Conservation (phyloP, 2,329 filamentous ascomycete species). For the Thelonectria blattea region DNA sequence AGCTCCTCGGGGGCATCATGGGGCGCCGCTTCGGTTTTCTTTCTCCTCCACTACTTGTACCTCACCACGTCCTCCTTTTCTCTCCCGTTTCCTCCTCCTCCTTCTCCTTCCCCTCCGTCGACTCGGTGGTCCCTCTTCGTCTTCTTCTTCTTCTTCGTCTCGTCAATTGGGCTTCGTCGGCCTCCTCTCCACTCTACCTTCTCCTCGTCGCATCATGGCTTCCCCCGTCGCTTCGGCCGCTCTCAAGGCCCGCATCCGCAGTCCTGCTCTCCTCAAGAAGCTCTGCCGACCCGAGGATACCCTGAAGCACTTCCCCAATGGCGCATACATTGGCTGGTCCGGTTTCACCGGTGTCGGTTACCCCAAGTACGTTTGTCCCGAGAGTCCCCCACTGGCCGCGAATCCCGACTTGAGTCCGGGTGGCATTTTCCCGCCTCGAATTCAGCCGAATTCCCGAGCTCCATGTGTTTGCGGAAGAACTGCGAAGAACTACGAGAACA, state of each 20-base stretch:
- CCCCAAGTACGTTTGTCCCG: constrained; percentile 63
- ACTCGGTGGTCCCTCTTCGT: constrained; percentile 19
- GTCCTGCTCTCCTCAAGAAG: constrained; percentile 81
- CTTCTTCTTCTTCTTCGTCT: constrained; percentile 5
- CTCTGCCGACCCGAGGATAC: constrained; percentile 80
- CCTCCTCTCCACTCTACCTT: background rate
- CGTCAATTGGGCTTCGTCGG: constrained; percentile 12
- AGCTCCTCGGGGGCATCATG: constrained; percentile 5
- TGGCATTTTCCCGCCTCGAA: background rate
- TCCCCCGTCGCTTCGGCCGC: constrained; percentile 70
- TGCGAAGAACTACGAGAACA: background rate
- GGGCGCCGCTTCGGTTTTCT: constrained; percentile 16
- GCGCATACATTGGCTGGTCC: constrained; percentile 87
- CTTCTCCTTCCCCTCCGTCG: constrained; percentile 15
- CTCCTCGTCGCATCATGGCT: constrained; percentile 47
- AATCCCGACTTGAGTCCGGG: constrained; percentile 8
- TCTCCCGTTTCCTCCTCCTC: constrained; percentile 13
- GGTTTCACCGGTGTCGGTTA: constrained; percentile 92
- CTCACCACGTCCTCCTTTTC: constrained; percentile 16
- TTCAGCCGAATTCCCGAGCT: background rate
- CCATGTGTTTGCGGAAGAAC: constrained; percentile 13
- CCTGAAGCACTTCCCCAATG: constrained; percentile 81
- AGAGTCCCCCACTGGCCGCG: constrained; percentile 11
- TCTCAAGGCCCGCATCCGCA: constrained; percentile 75
- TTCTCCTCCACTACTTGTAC: constrained; percentile 22